These are phyloP conservation scores for Pouteria campechiana DNA, from an alignment of 179 eudicot genomes.

Conservation along the genomic window DNA sequence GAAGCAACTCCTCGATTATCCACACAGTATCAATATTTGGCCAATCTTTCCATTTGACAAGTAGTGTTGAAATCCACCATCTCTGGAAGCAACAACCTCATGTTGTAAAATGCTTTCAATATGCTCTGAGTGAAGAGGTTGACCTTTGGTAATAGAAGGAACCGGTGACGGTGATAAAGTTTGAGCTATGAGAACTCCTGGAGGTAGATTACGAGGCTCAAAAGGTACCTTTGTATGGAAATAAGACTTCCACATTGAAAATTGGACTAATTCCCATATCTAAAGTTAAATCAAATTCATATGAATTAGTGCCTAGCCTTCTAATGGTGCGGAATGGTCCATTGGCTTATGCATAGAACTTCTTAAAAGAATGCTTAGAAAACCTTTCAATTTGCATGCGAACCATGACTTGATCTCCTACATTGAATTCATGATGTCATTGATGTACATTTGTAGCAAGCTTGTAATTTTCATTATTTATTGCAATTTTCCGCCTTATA, in stretches of 20 bases:
- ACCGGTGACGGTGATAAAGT: no score
- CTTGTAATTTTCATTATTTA: neutral
- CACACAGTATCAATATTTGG: no score
- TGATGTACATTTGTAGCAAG: neutral
- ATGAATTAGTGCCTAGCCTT: neutral
- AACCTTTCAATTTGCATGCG: neutral
- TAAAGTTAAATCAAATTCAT: neutral
- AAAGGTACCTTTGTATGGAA: neutral
- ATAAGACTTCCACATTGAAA: neutral
- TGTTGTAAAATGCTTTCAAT: no score
- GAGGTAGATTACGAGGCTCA: neutral
- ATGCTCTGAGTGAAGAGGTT: no score
- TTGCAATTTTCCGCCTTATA: neutral
- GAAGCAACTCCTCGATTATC: no score
- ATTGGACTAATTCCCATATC: neutral
- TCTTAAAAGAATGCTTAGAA: neutral
- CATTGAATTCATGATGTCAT: neutral
- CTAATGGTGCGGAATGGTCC: neutral
- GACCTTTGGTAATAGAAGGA: no score
- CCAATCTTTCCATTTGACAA: no score
- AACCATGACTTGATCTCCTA: neutral
- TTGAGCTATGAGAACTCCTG: neutral
- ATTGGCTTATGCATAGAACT: neutral
- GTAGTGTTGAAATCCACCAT: no score
- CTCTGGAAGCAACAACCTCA: no score